Base-by-base conservation (phyloP, 495 filamentous ascomycete species). In the Xylaria flabelliformis region DNA sequence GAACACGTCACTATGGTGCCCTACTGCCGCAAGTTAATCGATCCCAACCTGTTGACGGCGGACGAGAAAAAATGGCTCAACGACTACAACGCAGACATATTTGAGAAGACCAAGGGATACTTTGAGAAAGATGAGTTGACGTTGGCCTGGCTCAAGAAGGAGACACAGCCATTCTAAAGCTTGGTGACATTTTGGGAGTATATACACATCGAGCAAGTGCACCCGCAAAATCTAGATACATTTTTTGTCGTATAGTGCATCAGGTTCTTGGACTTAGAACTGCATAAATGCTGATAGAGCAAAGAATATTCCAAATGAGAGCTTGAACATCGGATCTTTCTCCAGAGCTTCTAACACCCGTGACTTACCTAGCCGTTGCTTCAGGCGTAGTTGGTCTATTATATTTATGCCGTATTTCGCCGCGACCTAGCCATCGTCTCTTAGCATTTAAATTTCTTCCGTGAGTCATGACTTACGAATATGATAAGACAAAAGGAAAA, bases 1-100 rank as follows among this genome's bases (percentile, higher is more conserved):
- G 94, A 99, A 84, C 94, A 97, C 78, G 94, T 97, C 72, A 99
- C 97, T 1, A 95, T 98, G 94, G 93, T 93, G 24, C 97, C 97
- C 1, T 92, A 97, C 80, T 97, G 96, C 80, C 87, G 90, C 72
- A 98, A 95, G 68, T 83, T 99, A 73, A 95, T 97, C 69, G 93
- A 98, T 78, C 83, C 84, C 51, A 86, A 76, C 8, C 84, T 97
- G 61, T 77, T 99, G 74, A 94, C 90, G 26, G 85, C 84, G n/a
- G 85, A 79, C 41, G 97, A 99, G 85, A 91, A 91, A 81, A 83
- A 86, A 70, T 99, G 94, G 93, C 80, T 99, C 67, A 96, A 98
- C 77, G 85, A 89, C 63, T 97, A 97, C 81, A 94, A 97, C 79
- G 80, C 83, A 32, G 91, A 97, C 78, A 90, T 99, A 24, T 88